Percentiles rank a stretch among this genome's conserved stretches.
phyloP scores from a whole-genome alignment of 331 rosid genomes.

The Malus hybrid region DNA sequence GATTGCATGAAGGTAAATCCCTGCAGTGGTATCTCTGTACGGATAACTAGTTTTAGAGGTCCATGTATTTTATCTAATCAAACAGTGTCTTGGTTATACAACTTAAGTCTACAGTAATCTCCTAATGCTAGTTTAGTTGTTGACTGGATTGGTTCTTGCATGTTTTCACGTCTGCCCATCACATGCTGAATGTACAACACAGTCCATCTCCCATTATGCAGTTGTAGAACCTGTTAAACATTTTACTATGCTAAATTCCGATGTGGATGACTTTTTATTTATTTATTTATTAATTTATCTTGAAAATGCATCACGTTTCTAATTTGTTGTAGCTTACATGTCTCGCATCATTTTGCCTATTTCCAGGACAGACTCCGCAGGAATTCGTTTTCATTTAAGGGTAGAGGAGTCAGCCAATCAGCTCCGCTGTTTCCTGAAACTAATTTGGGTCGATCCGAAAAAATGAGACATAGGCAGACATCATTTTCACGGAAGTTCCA shows the following conservation, averaged over 20 bases:
- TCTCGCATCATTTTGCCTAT: conserved; percentile 3
- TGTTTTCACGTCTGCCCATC: neutral
- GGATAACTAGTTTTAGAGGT: neutral
- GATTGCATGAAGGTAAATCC: neutral
- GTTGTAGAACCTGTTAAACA: neutral
- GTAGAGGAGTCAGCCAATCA: conserved; percentile 62
- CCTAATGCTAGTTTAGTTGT: neutral
- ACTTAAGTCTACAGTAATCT: neutral
- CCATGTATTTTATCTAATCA: neutral
- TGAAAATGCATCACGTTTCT: neutral
- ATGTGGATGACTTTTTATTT: neutral
- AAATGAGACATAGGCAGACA: conserved; percentile 51
- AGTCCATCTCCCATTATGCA: neutral
- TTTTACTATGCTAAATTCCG: conserved; percentile 11
- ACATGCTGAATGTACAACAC: neutral
- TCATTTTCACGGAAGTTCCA: conserved; percentile 70
- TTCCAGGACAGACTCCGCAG: conserved; percentile 57
- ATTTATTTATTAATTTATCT: neutral
- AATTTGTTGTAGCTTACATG: neutral
- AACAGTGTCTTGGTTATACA: neutral
- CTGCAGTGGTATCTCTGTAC: neutral
- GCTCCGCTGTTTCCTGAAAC: conserved; percentile 79
- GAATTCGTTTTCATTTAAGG: conserved; percentile 49
- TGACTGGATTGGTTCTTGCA: neutral
- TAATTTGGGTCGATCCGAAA: conserved; percentile 56